These are phyloP conservation scores for Xerocomus potaroensis DNA, from an alignment of 768 basidiomycete genomes.

Conservation along the genomic window DNA sequence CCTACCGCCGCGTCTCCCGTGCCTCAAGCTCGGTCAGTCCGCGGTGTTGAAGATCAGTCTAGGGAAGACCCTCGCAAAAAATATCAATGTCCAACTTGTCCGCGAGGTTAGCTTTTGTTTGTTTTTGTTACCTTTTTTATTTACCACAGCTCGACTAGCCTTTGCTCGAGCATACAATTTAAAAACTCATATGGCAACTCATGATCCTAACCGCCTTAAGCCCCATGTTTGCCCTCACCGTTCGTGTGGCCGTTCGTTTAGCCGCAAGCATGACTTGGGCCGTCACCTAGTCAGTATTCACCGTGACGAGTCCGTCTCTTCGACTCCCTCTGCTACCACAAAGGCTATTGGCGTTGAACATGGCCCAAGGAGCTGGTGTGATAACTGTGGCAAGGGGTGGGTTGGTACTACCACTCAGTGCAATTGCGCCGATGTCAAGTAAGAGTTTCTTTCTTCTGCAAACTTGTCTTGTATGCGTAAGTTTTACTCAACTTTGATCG, in stretches of 20 bases:
- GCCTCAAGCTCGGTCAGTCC: constrained; percentile 35
- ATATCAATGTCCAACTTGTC: constrained; percentile 72
- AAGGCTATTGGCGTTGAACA: constrained; percentile 67
- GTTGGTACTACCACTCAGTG: constrained; percentile 52
- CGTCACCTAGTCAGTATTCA: constrained; percentile 87
- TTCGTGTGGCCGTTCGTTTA: constrained; percentile 86
- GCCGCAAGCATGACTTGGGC: constrained; percentile 90
- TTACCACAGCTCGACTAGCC: constrained; percentile 39
- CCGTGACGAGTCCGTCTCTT: constrained; percentile 55
- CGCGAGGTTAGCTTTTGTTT: constrained; percentile 48
- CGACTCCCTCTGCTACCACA: constrained; percentile 36
- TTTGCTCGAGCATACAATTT: constrained; percentile 93
- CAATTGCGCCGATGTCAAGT: constrained; percentile 65
- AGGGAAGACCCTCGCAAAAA: constrained; percentile 71
- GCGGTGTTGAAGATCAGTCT: constrained; percentile 38
- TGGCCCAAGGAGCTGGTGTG: constrained; percentile 65
- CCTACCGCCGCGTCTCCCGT: constrained; percentile 42
- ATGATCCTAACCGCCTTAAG: constrained; percentile 88
- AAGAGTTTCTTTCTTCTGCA: constrained; percentile 19
- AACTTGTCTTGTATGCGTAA: constrained; percentile 27
- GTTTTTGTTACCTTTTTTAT: background rate
- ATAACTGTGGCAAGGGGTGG: constrained; percentile 67
- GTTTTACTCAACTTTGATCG: constrained; percentile 3
- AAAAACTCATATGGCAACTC: constrained; percentile 93
- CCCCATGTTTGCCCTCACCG: constrained; percentile 85